These are phyloP conservation scores for Friedmanniomyces simplex DNA, from an alignment of 495 filamentous ascomycete species.

Conservation along the genomic window DNA sequence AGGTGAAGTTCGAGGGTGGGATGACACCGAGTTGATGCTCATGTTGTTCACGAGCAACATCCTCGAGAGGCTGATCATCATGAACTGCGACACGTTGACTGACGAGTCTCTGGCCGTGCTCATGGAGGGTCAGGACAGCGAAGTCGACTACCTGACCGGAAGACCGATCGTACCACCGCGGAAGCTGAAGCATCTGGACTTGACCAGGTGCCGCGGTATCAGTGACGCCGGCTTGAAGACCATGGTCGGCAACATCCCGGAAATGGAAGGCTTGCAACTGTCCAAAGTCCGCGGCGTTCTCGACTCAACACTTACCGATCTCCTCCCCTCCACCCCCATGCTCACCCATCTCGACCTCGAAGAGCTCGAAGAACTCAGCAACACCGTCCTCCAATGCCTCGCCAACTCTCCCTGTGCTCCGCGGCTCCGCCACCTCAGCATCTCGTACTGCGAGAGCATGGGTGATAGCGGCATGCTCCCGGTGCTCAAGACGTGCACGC, in stretches of 20 bases:
- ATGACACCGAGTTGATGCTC: slow-evolving; percentile 55
- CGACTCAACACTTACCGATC: slow-evolving; percentile 58
- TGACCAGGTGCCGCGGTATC: slow-evolving; percentile 65
- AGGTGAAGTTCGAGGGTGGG: slow-evolving; percentile 71
- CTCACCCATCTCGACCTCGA: slow-evolving; percentile 87
- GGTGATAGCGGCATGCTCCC: slow-evolving; percentile 79
- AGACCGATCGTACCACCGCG: slow-evolving; percentile 68
- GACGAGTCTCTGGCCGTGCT: slow-evolving; percentile 63
- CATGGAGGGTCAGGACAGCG: slow-evolving; percentile 59
- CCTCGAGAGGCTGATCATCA: slow-evolving; percentile 67
- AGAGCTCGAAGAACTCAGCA: slow-evolving; percentile 68
- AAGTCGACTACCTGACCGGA: slow-evolving; percentile 67
- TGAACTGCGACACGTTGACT: slow-evolving; percentile 62
- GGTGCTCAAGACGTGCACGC: slow-evolving; percentile 62
- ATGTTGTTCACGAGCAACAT: slow-evolving; percentile 69
- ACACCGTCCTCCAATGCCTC: slow-evolving; percentile 58
- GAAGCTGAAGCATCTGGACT: slow-evolving; percentile 70
- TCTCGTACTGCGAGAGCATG: slow-evolving; percentile 80
- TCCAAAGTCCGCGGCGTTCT: slow-evolving; percentile 59
- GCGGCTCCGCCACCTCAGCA: slow-evolving; percentile 64
- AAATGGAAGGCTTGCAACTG: slow-evolving; percentile 71
- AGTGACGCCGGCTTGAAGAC: slow-evolving; percentile 58
- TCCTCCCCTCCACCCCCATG: slow-evolving; percentile 62
- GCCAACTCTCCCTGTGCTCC: slow-evolving; percentile 63
- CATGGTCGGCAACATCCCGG: slow-evolving; percentile 63